These are phyloP conservation scores for Brasenia schreberi DNA, from an alignment of 164 flowering plant genomes.

Conservation along the genomic window DNA sequence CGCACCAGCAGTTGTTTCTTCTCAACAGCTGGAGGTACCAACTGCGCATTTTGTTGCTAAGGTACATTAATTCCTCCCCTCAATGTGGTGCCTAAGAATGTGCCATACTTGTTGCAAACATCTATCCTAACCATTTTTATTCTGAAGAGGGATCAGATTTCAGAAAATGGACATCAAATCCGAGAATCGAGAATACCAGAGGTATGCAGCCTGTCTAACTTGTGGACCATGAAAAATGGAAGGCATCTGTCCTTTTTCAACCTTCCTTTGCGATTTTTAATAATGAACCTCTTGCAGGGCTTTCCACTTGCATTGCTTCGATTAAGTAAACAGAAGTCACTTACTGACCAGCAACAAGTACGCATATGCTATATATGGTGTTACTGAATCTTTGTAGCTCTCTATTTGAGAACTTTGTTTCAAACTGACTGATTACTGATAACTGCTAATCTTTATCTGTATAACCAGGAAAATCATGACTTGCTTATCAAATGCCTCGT, in stretches of 20 bases:
- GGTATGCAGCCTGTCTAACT: constrained; percentile 14
- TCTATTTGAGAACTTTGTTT: neutral
- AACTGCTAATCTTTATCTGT: neutral
- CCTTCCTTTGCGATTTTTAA: neutral
- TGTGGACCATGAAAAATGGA: neutral
- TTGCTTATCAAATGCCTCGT: constrained; percentile 55
- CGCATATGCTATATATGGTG: constrained; percentile 1
- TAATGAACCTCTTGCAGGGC: constrained; percentile 25
- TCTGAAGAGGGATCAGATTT: constrained; percentile 16
- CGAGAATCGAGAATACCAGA: constrained; percentile 19
- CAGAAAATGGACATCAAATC: constrained; percentile 35
- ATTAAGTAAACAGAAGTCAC: constrained; percentile 55
- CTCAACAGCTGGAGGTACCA: constrained; percentile 15
- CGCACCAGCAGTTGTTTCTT: constrained; percentile 20
- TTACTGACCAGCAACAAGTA: constrained; percentile 73
- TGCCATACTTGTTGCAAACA: neutral
- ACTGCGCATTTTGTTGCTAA: constrained; percentile 22
- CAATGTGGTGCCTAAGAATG: neutral
- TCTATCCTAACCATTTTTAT: neutral
- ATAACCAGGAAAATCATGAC: constrained; percentile 59
- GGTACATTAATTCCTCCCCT: neutral
- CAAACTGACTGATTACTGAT: neutral
- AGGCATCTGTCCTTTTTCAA: neutral
- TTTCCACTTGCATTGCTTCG: constrained; percentile 11
- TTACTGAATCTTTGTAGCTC: neutral